phyloP scores from a whole-genome alignment of 345 rosid species.

The Excoecaria agallocha region DNA sequence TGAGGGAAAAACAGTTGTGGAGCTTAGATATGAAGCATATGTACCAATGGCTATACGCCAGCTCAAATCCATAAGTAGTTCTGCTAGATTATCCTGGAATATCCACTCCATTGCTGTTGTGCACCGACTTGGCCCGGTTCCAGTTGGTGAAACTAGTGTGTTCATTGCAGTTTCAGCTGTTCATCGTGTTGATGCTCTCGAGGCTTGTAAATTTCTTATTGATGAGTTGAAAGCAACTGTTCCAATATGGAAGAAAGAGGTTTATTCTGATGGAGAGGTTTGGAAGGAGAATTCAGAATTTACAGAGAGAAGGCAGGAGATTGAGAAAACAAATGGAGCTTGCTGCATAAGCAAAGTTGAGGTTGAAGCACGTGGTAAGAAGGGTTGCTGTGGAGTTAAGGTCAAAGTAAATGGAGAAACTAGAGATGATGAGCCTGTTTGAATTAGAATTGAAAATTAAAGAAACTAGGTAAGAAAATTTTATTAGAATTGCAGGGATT shows the following conservation, averaged over 20 bases:
- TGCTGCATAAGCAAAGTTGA: slow-evolving; percentile 30
- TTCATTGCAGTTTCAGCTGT: slow-evolving; percentile 78
- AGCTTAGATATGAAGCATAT: slow-evolving; percentile 84
- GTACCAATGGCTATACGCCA: slow-evolving; percentile 76
- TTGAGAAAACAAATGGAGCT: slow-evolving; percentile 35
- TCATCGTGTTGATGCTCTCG: slow-evolving; percentile 79
- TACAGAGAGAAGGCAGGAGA: slow-evolving; percentile 52
- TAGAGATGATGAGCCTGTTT: too few relatives aligned
- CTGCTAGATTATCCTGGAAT: slow-evolving; percentile 72
- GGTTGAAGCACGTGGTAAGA: slow-evolving; percentile 26
- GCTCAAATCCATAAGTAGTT: slow-evolving; percentile 52
- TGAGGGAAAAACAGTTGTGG: slow-evolving; percentile 71
- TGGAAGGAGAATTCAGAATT: slow-evolving; percentile 97
- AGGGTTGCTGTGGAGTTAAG: slow-evolving; percentile 60
- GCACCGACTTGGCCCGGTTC: slow-evolving; percentile 78
- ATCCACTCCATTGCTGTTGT: slow-evolving; percentile 66
- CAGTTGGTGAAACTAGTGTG: slow-evolving; percentile 84
- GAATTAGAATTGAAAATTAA: neutral
- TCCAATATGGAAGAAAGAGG: slow-evolving; percentile 95
- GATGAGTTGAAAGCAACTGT: slow-evolving; percentile 85
- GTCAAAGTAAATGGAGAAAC: slow-evolving; percentile 38
- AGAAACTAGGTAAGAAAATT: neutral
- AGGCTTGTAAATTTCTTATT: slow-evolving; percentile 78
- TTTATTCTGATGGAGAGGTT: slow-evolving; percentile 76
- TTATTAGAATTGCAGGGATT: too few relatives aligned